Conservation (phyloP, 306 rosid genomes). For the Cicer bijugum region DNA sequence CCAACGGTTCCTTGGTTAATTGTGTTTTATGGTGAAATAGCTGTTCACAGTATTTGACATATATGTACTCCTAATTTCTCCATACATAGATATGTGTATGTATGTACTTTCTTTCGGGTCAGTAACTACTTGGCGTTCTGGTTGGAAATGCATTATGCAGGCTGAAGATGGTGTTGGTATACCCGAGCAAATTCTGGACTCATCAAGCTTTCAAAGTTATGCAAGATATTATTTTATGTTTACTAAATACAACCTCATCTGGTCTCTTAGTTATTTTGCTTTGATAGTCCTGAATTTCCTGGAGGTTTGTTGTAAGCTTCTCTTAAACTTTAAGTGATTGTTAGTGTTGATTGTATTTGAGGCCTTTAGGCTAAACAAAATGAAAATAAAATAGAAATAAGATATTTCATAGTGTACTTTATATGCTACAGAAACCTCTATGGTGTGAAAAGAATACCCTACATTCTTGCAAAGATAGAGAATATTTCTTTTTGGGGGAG, state of each 20-base stretch:
- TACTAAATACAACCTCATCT: slow-evolving; percentile 53
- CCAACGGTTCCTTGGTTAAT: neutral
- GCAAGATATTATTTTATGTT: slow-evolving; percentile 72
- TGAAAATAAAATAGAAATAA: slow-evolving; percentile 30
- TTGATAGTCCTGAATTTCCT: slow-evolving; percentile 78
- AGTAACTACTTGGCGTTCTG: slow-evolving; percentile 42
- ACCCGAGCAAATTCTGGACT: slow-evolving; percentile 87
- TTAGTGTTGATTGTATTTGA: slow-evolving; percentile 18
- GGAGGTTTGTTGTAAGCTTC: slow-evolving; percentile 65
- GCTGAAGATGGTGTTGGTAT: slow-evolving; percentile 94
- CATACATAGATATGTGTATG: neutral
- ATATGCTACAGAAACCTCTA: slow-evolving; percentile 73
- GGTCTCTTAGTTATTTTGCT: slow-evolving; percentile 78
- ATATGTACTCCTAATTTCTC: slow-evolving; percentile 3
- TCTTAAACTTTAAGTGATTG: slow-evolving; percentile 5
- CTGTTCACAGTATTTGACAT: slow-evolving; percentile 14
- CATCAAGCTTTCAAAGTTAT: slow-evolving; percentile 68
- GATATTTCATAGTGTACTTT: slow-evolving; percentile 34
- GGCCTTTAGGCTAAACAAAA: slow-evolving; percentile 37
- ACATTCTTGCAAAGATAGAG: slow-evolving; percentile 74
- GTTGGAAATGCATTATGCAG: slow-evolving; percentile 60
- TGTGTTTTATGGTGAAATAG: slow-evolving; percentile 22
- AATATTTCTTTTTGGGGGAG: slow-evolving; percentile 84
- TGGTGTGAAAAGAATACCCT: slow-evolving; percentile 70
- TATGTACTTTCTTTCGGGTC: slow-evolving; percentile 19